phyloP scores from a whole-genome alignment of 768 basidiomycete genomes.

The Calocera cornea region DNA sequence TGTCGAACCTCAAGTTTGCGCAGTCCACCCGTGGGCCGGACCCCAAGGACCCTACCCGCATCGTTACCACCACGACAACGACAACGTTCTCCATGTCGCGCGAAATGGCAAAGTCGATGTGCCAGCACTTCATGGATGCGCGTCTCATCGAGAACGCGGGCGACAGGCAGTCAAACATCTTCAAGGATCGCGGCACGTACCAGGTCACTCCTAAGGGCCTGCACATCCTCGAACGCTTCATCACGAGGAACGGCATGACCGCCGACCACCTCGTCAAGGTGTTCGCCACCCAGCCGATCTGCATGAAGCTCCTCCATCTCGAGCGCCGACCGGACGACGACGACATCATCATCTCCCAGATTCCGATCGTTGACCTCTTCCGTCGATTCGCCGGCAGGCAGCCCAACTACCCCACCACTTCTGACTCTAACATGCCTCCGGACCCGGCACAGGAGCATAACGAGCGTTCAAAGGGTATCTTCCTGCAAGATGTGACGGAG shows the following conservation, averaged over 20 bases:
- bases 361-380: slow-evolving; percentile 88
- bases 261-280: slow-evolving; percentile 82
- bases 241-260: slow-evolving; percentile 96
- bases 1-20: slow-evolving; percentile 93
- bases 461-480: slow-evolving; percentile 62
- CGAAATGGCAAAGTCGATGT: slow-evolving; percentile 99
- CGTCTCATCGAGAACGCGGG: slow-evolving; percentile 93
- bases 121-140: slow-evolving; percentile 99
- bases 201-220: slow-evolving; percentile 93
- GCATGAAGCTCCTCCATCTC: slow-evolving; percentile 93
- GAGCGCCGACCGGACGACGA: slow-evolving; percentile 86
- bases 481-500: slow-evolving; percentile 57
- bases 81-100: slow-evolving; percentile 99
- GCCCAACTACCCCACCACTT: slow-evolving; percentile 54
- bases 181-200: slow-evolving; percentile 97
- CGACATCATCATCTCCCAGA: slow-evolving; percentile 91
- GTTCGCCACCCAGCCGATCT: slow-evolving; percentile 86
- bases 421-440: slow-evolving; percentile 30
- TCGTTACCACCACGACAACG: slow-evolving; percentile 97
- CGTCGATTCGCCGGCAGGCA: slow-evolving; percentile 83
- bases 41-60: slow-evolving; percentile 92
- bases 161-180: slow-evolving; percentile 73
- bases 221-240: slow-evolving; percentile 98
- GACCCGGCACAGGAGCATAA: slow-evolving; percentile 59
- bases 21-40: slow-evolving; percentile 98